Evolutionary conservation across 169 alveolate species (phyloP), one percentile per base, ranked within the genome.

Genomic region (Theileria parva): DNA sequence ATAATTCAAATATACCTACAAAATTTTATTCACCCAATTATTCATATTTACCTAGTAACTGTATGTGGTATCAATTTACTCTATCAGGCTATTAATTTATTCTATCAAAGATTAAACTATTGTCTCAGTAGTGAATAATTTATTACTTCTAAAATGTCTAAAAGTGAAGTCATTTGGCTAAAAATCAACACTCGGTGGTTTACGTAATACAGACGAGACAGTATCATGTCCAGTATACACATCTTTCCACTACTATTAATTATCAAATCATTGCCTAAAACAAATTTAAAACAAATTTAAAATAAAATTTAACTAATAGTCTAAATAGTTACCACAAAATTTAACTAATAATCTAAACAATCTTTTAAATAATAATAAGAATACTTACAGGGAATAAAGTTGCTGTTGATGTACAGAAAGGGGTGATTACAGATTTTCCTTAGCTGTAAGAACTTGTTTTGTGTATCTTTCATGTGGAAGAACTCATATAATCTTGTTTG

Each of bases 391-490:
- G 96, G 95, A 11, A 44, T 44, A 71, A 77, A 89, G 83, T 93
- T 97, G n/a, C 92, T 84, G 19, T 94, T 96, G 77, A 93, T 95
- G 74, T 71, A 94, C 55, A 96, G 93, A 85, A 95, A 98, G 13
- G 99, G 99, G 86, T 96, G 99, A 81, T 97, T 97, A 85, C 99
- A 97, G 15, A 96, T 97, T 89, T 97, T 97, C 84, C 99, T 94
- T 63, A 97, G 95, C 89, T 97, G 98, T 96, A 97, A 92, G 80
- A 96, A 86, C 74, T 96, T 97, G 71, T 77, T 76, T 39, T 77
- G 77, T 48, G 85, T 84, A 17, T 81, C 80, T 80, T 68, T 81
- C 61, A 77, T 75, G 69, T 67, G 73, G 51, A 87, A 50, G 39
- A 87, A 80, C 55, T 87, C 88, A 90, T 96, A 97, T 32, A 97